Conservation (phyloP, 2,329 filamentous ascomycete species). For the Metarhizium robertsii region DNA sequence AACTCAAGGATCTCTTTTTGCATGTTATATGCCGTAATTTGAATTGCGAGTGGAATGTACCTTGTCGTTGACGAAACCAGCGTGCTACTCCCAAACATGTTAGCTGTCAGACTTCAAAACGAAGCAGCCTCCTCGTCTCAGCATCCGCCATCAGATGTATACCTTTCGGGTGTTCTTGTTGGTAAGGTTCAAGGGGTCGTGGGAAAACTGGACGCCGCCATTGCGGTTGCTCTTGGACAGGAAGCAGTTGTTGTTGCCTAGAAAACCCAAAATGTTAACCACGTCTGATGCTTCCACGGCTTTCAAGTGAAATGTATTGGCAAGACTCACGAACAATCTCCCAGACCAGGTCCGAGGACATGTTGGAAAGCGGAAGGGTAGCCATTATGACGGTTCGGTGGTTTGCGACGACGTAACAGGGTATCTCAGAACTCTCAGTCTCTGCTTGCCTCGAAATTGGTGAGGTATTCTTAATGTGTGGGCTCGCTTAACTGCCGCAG, state of each 20-base stretch:
- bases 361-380: slow-evolving; percentile 53
- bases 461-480: slow-evolving; percentile 27
- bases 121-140: background rate
- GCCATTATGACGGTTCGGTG: slow-evolving; percentile 42
- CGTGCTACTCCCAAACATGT: slow-evolving; percentile 51
- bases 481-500: slow-evolving; percentile 27
- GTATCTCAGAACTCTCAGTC: slow-evolving; percentile 11
- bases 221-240: slow-evolving; percentile 79
- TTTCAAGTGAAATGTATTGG: background rate
- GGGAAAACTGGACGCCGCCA: slow-evolving; percentile 83
- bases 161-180: slow-evolving; percentile 93
- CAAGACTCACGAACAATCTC: slow-evolving; percentile 83
- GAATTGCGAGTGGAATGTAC: slow-evolving; percentile 36
- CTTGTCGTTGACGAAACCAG: slow-evolving; percentile 90
- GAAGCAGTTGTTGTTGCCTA: slow-evolving; percentile 82
- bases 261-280: background rate
- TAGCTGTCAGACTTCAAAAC: slow-evolving; percentile 16
- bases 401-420: slow-evolving; percentile 14
- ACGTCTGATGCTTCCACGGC: background rate
- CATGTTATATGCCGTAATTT: background rate
- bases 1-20: background rate
- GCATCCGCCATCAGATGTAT: slow-evolving; percentile 11
- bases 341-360: slow-evolving; percentile 90
- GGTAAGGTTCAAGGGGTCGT: slow-evolving; percentile 84
- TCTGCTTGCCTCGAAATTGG: slow-evolving; percentile 17